Evolutionary conservation across 768 basidiomycete species (phyloP), one percentile per base, ranked within the genome.

Genomic region (Pisolithus marmoratus): DNA sequence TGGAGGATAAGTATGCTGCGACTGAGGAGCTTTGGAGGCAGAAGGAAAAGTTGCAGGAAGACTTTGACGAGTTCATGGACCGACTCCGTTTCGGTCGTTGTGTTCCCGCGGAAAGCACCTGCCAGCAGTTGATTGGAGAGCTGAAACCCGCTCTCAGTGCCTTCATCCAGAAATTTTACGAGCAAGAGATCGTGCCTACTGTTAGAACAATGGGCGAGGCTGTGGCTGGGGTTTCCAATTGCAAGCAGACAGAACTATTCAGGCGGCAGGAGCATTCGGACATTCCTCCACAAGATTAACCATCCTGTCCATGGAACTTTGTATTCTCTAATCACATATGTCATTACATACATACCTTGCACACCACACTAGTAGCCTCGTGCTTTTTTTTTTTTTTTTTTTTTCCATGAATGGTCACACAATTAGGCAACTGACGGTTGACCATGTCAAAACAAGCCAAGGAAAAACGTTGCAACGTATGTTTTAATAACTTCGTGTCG

Each of bases 391-490:
- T 15, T 12, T 15, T 29, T 8, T 14, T 34, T 15, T 12, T 15
- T 29, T 8, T 34, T 34, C 12, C 34, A 14, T 34, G 34, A 34
- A 34, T 5, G 12, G 34, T 34, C 34, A 34, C 34, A 34, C 34
- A 15, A 34, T 34, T 15, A 34, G 29, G 11, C 29, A 11, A 29
- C 11, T 29, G 29, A 29, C n/a, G 8, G 22, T 22, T 41, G 40
- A 22, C 11, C 24, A 45, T 45, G 43, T 26, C 43, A 19, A 45
- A 27, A 17, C 4, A 34, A 1, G 34, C 2, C 19, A 67, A 67
- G 50, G 55, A 58, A 57, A 57, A 50, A 31, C 66, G 66, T 3
- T 68, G 66, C 20, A 68, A 68, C 20, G 66, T 70, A 60, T 48
- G 62, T 63, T 40, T 48, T 31, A 26, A 34, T 34, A 34, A 34